Evolutionary conservation across 129 eudicot genomes (phyloP).

Genomic region (carrot (Daucus carota)): DNA sequence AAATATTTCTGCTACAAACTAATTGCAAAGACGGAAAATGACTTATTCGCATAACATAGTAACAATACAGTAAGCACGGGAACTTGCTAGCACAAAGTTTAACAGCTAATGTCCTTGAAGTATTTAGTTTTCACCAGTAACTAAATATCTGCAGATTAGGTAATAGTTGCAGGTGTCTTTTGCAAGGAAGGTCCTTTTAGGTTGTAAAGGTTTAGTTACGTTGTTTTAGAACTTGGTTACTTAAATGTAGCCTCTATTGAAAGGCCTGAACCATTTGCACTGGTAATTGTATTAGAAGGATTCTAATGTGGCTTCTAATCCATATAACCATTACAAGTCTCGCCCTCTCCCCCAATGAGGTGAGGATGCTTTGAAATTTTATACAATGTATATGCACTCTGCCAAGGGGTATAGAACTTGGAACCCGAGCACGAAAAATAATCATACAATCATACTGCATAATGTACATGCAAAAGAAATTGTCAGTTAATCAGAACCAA

Average conservation of each 20-base stretch:
- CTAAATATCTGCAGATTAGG: background rate
- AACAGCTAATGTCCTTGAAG: background rate
- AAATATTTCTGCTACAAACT: conserved; percentile 20
- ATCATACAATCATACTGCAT: background rate
- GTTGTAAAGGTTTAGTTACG: background rate
- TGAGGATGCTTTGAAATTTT: too few relatives aligned
- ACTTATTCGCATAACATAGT: conserved; percentile 27
- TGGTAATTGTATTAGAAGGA: background rate
- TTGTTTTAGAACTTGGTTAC: background rate
- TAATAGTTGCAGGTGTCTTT: background rate
- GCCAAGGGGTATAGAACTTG: background rate
- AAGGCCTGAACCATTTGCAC: background rate
- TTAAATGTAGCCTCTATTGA: background rate
- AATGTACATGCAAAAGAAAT: background rate
- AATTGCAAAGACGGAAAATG: conserved; percentile 16
- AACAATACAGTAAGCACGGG: conserved; percentile 16
- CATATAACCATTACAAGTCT: background rate
- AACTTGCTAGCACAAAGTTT: background rate
- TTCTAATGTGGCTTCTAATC: background rate
- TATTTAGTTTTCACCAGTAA: background rate
- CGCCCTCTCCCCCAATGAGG: too few relatives aligned
- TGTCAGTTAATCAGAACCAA: background rate
- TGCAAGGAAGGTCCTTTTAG: background rate
- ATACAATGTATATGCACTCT: too few relatives aligned
- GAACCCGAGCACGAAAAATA: background rate